Base-by-base conservation (phyloP, 805 yeast species). In the Teunomyces pallodes region DNA sequence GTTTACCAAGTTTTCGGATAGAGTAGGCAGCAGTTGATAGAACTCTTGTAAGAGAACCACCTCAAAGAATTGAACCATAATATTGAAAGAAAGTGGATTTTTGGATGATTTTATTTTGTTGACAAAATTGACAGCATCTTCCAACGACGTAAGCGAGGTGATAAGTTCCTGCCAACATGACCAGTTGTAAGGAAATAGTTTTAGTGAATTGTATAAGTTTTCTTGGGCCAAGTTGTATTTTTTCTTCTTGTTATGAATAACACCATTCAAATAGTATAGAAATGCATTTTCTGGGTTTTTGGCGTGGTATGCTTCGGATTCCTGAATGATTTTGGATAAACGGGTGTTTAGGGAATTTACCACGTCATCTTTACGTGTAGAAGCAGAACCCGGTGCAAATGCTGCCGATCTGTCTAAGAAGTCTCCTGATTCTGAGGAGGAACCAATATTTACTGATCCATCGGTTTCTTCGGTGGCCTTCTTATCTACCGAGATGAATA, bases 101-200 rank as follows among this genome's bases (percentile, higher is more conserved):
- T 70, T 63, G 28, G 70, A 61, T n/a, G 64, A 59, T 40, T 71
- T 62, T 52, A 76, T 60, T 53, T 70, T 65, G 51, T 68, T 60
- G 36, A 74, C 52, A 52, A 77, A 58, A 46, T 58, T 55, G 42
- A 70, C 48, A 0, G 89, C 85, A 46, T 86, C 87, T 50, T 84
- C 86, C 46, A 82, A 75, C 28, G 81, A 76, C 6, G 79, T 66
- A 27, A 89, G 67, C 46, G 88, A 81, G 3, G 81, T 70, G 9
- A 82, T 69, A 35, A 94, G 71, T 60, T 92, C 97, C 48, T 78
- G 75, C 97, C 97, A 94, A 49, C 94, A 86, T 46, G 91, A 80
- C 99, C 99, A 94, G 64, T 92, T 92, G 64, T 77, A 87, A 0
- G 97, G 96, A 56, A 84, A 90, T 27, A 76, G 44, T 20, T 76